Evolutionary conservation across 306 rosid genomes (phyloP).

Genomic region (Glycyrrhiza uralensis): DNA sequence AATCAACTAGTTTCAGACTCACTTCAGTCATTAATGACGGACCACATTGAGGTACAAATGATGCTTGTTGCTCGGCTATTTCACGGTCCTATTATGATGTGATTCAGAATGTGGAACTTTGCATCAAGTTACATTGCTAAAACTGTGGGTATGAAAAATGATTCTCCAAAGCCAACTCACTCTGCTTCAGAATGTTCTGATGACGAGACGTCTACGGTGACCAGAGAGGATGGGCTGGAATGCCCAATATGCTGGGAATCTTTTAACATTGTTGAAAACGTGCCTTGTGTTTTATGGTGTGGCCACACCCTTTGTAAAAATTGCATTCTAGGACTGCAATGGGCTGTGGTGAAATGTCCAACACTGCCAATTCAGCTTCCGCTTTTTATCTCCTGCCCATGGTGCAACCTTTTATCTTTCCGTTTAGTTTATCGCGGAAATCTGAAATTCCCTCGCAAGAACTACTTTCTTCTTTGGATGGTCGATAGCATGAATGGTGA

Average conservation of each 20-base stretch:
- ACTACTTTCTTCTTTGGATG: conserved; percentile 90
- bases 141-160: conserved; percentile 43
- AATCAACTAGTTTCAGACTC: background rate
- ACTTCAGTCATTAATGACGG: background rate
- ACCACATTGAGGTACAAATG: conserved; percentile 14
- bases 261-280: conserved; percentile 80
- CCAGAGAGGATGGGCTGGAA: conserved; percentile 76
- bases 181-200: conserved; percentile 62
- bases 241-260: conserved; percentile 91
- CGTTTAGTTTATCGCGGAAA: conserved; percentile 65
- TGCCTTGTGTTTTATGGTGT: conserved; percentile 84
- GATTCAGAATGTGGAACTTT: conserved; percentile 64
- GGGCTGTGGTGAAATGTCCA: conserved; percentile 82
- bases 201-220: conserved; percentile 59
- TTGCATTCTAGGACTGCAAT: conserved; percentile 76
- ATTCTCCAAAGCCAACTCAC: conserved; percentile 31
- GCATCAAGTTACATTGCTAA: conserved; percentile 66
- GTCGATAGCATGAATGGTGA: conserved; percentile 82
- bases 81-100: conserved; percentile 14
- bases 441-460: conserved; percentile 76
- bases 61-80: conserved; percentile 26
- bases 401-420: conserved; percentile 81
- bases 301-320: conserved; percentile 92
- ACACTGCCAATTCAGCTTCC: conserved; percentile 82
- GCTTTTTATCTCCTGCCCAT: conserved; percentile 82